A percentile compares a stretch with the other conserved stretches of the same genome.
Evolutionary conservation across 768 basidiomycete species (phyloP).

Genomic region (Mycena rebaudengoi): DNA sequence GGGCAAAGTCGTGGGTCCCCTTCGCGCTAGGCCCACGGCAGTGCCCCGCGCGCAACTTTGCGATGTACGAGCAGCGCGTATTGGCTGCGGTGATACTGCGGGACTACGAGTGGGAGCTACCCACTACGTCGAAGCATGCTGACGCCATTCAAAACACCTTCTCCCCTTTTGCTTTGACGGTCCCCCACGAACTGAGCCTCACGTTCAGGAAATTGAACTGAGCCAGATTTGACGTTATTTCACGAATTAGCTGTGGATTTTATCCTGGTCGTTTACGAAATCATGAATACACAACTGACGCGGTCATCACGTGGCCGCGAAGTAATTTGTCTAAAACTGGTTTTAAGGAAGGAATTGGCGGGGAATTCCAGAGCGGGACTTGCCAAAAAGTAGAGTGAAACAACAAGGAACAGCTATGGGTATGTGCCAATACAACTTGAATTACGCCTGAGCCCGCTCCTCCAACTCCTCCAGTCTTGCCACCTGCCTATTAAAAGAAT

Average conservation of each 20-base stretch:
- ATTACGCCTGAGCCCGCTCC: constrained; percentile 20
- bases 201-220: constrained; percentile 1
- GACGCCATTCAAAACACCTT: background rate
- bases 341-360: too few species aligned
- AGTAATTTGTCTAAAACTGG: too few species aligned
- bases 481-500: constrained; percentile 49
- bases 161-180: constrained; percentile 15
- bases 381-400: background rate
- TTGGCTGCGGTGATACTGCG: constrained; percentile 5
- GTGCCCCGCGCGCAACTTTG: constrained; percentile 38
- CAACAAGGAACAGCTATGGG: background rate
- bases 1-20: constrained; percentile 29
- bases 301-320: too few species aligned
- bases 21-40: constrained; percentile 44
- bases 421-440: background rate
- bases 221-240: too few species aligned
- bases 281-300: too few species aligned
- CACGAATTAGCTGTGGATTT: too few species aligned
- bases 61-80: constrained; percentile 18
- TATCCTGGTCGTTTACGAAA: too few species aligned
- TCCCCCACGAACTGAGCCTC: constrained; percentile 6
- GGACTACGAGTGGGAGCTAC: constrained; percentile 14
- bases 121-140: background rate
- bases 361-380: background rate
- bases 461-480: constrained; percentile 58